Evolutionary conservation across 495 filamentous ascomycete species (phyloP).

Genomic region (Lepraria neglecta): DNA sequence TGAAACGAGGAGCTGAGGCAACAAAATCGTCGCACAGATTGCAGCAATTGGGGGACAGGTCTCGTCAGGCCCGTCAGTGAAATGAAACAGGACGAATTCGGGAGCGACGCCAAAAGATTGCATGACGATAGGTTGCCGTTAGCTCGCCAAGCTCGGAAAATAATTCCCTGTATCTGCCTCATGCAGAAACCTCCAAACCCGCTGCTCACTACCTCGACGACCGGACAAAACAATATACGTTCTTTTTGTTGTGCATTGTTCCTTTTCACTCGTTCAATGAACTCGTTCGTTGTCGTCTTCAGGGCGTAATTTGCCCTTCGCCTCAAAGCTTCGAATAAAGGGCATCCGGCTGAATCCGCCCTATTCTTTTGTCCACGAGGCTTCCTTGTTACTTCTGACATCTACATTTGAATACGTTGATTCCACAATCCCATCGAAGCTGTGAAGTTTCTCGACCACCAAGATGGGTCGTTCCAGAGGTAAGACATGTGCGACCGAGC

Average conservation of each 20-base stretch:
- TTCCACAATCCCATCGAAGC: neutral
- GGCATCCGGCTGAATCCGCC: conserved; percentile 15
- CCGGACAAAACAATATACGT: neutral
- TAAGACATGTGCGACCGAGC: conserved; percentile 9
- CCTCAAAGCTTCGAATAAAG: conserved; percentile 1
- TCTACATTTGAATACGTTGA: neutral
- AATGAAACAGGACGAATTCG: neutral
- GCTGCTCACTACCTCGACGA: neutral
- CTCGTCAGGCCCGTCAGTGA: neutral
- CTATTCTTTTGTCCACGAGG: neutral
- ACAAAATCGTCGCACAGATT: neutral
- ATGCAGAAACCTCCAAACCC: neutral
- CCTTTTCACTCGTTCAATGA: conserved; percentile 17
- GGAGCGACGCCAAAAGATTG: neutral
- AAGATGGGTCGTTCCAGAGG: conserved; percentile 23
- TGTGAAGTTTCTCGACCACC: conserved; percentile 10
- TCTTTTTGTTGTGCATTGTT: neutral
- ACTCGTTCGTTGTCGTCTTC: neutral
- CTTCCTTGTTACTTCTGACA: neutral
- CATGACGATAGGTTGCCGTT: conserved; percentile 10
- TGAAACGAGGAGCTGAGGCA: neutral
- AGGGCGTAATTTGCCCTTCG: conserved; percentile 6
- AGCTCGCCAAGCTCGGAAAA: conserved; percentile 8
- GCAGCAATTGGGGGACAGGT: no score
- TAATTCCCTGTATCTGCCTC: conserved; percentile 7